Percentiles rank a stretch among this genome's conserved stretches.
Conservation (phyloP, 768 basidiomycete species). For the Clitopilus passeckerianus region DNA sequence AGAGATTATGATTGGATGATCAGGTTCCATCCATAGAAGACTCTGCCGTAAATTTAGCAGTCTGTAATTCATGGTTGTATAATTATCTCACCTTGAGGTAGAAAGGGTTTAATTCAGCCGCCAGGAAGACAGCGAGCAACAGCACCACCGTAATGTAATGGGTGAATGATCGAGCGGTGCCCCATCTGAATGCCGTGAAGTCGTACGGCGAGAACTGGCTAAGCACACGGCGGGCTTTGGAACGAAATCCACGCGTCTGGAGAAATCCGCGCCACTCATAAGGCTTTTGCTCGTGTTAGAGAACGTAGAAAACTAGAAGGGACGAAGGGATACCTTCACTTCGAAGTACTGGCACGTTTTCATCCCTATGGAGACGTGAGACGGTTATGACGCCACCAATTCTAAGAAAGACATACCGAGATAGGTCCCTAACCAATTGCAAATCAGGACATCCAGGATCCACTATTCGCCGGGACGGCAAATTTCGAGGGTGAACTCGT, state of each 20-base stretch:
- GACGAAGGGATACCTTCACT: conserved; percentile 61
- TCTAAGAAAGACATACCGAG: conserved; percentile 42
- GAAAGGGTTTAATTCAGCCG: conserved; percentile 84
- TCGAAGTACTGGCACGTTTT: conserved; percentile 84
- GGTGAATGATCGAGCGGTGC: conserved; percentile 65
- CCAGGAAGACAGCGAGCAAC: conserved; percentile 73
- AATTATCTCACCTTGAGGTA: conserved; percentile 67
- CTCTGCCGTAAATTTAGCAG: conserved; percentile 25
- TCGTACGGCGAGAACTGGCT: conserved; percentile 86
- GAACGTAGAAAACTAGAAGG: not conserved
- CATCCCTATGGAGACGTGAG: conserved; percentile 51
- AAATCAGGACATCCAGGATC: conserved; percentile 81
- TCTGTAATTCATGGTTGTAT: not conserved
- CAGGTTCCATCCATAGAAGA: conserved; percentile 84
- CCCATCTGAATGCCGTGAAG: conserved; percentile 88
- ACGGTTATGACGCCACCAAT: conserved; percentile 4
- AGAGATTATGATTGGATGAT: conserved; percentile 79
- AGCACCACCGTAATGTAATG: conserved; percentile 75
- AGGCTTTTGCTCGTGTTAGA: conserved; percentile 37
- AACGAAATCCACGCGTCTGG: conserved; percentile 71
- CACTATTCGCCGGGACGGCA: conserved; percentile 42
- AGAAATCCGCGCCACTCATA: conserved; percentile 84
- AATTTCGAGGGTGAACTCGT: conserved; percentile 1
- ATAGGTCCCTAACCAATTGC: conserved; percentile 87
- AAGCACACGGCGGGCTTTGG: conserved; percentile 74